These are phyloP conservation scores for Colletotrichum kahawae DNA, from an alignment of 2,329 filamentous ascomycete species.

Conservation along the genomic window DNA sequence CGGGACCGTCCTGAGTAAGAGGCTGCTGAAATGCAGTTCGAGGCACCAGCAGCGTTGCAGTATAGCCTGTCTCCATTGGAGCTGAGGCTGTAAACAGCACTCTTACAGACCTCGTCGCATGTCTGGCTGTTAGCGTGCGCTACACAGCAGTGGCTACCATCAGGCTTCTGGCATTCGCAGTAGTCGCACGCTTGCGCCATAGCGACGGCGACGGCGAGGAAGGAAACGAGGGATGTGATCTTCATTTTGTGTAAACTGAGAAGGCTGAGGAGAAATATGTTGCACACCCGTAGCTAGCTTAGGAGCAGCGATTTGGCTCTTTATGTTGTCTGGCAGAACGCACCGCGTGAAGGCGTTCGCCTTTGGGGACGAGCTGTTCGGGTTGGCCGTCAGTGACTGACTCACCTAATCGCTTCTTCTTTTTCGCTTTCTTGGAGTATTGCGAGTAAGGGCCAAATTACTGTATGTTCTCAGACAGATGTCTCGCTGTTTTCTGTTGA, in stretches of 20 bases:
- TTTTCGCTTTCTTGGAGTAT: background rate
- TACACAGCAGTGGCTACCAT: background rate
- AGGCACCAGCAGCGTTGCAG: background rate
- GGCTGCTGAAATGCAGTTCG: background rate
- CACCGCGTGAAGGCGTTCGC: background rate
- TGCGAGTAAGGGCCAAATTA: background rate
- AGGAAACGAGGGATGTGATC: background rate
- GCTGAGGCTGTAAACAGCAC: background rate
- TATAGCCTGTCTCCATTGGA: background rate
- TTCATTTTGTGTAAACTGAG: background rate
- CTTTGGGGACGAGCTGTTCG: background rate
- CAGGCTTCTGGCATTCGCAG: background rate
- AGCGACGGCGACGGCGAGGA: background rate
- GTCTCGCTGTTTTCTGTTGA: background rate
- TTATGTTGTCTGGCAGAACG: background rate
- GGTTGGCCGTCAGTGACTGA: background rate
- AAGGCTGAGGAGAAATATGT: background rate
- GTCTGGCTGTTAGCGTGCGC: background rate
- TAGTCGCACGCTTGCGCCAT: background rate
- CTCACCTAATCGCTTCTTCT: background rate
- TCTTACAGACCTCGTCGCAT: background rate
- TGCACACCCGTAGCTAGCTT: background rate
- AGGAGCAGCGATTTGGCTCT: background rate
- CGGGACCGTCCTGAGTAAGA: background rate
- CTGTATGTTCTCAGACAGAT: background rate